Evolutionary conservation across 2,329 filamentous ascomycete species (phyloP).

Genomic region (Chalaropsis ovoidea): DNA sequence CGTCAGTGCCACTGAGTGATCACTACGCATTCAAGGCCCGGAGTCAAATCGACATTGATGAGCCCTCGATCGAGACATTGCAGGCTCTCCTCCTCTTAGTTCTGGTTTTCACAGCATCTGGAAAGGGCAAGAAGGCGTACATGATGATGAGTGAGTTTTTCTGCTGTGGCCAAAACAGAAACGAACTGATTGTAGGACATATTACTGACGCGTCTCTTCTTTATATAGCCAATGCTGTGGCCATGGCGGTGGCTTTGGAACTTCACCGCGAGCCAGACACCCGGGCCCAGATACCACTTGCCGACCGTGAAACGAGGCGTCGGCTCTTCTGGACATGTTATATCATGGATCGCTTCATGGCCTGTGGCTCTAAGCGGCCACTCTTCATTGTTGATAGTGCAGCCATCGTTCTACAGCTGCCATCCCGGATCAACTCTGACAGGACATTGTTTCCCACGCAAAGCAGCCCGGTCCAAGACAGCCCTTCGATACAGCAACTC

Average conservation of each 20-base stretch:
- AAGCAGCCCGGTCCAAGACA: conserved; percentile 58
- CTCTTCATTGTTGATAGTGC: conserved; percentile 70
- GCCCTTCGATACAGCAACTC: conserved; percentile 65
- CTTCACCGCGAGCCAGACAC: conserved; percentile 67
- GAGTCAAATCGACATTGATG: conserved; percentile 63
- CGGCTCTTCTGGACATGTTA: conserved; percentile 87
- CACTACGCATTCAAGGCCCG: conserved; percentile 63
- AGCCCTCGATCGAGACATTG: conserved; percentile 67
- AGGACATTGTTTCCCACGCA: conserved; percentile 54
- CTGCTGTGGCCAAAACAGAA: neutral
- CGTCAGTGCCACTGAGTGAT: conserved; percentile 57
- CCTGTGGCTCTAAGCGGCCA: conserved; percentile 70
- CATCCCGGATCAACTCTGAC: conserved; percentile 56
- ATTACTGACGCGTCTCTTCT: conserved; percentile 32
- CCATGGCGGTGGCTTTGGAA: conserved; percentile 74
- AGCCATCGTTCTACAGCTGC: conserved; percentile 58
- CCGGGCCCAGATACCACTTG: conserved; percentile 29
- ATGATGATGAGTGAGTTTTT: conserved; percentile 62
- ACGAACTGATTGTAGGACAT: neutral
- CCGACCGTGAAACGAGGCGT: conserved; percentile 65
- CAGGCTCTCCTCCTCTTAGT: conserved; percentile 67
- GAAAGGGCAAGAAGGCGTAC: conserved; percentile 74
- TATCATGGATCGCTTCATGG: conserved; percentile 71
- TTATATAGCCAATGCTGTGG: conserved; percentile 57
- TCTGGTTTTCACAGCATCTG: conserved; percentile 64